Conservation (phyloP, 2,329 filamentous ascomycete species). For the Leptosphaerulina australis region DNA sequence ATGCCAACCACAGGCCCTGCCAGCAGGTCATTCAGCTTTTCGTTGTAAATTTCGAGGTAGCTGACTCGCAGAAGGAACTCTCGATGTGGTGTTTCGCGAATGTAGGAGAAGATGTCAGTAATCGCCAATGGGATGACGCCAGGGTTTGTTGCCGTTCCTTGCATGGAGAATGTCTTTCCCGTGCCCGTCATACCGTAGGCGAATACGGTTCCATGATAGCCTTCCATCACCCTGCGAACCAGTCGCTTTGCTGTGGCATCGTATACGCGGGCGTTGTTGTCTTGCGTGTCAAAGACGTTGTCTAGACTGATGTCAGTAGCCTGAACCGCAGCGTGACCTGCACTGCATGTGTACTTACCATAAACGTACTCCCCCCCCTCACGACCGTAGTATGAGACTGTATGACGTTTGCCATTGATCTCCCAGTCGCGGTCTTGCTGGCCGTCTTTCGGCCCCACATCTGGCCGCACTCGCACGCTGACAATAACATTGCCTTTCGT, state of each 20-base stretch:
- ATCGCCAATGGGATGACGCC: conserved; percentile 97
- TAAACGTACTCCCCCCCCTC: conserved; percentile 92
- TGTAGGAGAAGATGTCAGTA: conserved; percentile 99
- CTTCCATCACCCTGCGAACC: conserved; percentile 97
- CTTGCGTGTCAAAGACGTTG: conserved; percentile 93
- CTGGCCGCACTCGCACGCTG: conserved; percentile 90
- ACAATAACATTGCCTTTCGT: conserved; percentile 86
- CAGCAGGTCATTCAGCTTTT: conserved; percentile 92
- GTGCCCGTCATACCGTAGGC: conserved; percentile 99
- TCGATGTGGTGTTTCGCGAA: conserved; percentile 90
- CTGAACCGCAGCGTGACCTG: conserved; percentile 12
- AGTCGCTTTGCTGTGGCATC: conserved; percentile 92
- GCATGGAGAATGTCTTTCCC: conserved; percentile 99
- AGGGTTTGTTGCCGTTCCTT: conserved; percentile 92
- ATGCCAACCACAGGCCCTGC: conserved; percentile 70
- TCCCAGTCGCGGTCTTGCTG: conserved; percentile 84
- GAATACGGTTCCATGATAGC: conserved; percentile 97
- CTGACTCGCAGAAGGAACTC: conserved; percentile 95
- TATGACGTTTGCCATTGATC: conserved; percentile 80
- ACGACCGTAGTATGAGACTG: conserved; percentile 83
- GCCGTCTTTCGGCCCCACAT: conserved; percentile 68
- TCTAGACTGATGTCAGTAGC: conserved; percentile 61
- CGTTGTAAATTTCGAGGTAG: conserved; percentile 99
- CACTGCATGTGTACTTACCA: conserved; percentile 64
- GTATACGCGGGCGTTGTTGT: conserved; percentile 94